Percentiles rank a stretch among this genome's conserved stretches.
These are phyloP conservation scores for Mycena citricolor DNA, from an alignment of 1,284 basidiomycete genomes.

Conservation along the genomic window DNA sequence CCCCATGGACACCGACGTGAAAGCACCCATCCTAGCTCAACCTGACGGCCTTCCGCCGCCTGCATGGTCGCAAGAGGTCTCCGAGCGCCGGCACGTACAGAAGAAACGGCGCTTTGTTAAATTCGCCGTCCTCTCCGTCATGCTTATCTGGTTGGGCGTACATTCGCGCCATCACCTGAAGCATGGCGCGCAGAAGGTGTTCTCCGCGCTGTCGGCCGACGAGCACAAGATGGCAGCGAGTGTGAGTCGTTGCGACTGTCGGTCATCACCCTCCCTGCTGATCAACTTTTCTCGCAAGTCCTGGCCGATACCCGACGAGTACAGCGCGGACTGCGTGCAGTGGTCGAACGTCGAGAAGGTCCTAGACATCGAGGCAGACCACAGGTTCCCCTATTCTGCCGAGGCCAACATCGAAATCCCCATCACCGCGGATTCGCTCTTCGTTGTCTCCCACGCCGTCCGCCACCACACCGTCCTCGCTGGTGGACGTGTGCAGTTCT, in stretches of 20 bases:
- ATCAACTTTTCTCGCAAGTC: background rate
- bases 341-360: slow-evolving; percentile 8
- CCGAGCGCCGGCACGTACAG: background rate
- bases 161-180: too few species aligned
- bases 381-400: slow-evolving; percentile 10
- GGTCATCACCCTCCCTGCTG: background rate
- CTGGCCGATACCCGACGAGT: slow-evolving; percentile 9
- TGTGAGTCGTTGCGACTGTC: background rate
- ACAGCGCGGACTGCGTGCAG: slow-evolving; percentile 1
- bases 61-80: background rate
- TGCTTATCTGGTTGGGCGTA: slow-evolving; percentile 14
- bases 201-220: background rate
- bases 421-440: slow-evolving; percentile 10
- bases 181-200: background rate
- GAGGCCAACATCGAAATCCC: slow-evolving; percentile 14
- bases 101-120: slow-evolving; percentile 4
- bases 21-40: slow-evolving; percentile 3
- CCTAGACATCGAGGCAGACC: background rate
- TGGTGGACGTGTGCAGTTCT: slow-evolving; percentile 6
- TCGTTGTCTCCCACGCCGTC: slow-evolving; percentile 12
- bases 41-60: slow-evolving; percentile 14
- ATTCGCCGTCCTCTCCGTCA: background rate
- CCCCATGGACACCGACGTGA: slow-evolving; percentile 16
- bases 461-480: slow-evolving; percentile 1
- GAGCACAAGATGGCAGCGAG: background rate